A percentile compares a stretch with the other conserved stretches of the same genome.
Conservation (phyloP, 2,329 filamentous ascomycete species). For the Arthrocladium fulminans region DNA sequence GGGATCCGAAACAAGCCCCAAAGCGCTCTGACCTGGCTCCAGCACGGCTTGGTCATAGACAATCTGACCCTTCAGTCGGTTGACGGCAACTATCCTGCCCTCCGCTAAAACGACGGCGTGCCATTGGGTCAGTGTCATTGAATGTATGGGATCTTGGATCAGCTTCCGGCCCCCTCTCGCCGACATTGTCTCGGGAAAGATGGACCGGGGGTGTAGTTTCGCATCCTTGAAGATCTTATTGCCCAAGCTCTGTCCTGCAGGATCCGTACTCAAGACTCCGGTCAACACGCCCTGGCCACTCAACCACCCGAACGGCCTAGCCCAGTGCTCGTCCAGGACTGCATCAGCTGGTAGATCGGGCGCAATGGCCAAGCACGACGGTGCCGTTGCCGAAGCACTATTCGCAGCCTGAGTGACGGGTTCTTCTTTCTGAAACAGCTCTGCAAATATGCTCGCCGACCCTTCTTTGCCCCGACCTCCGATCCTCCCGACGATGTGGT, state of each 20-base stretch:
- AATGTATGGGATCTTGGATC: constrained; percentile 63
- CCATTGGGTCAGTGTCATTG: constrained; percentile 84
- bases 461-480: constrained; percentile 66
- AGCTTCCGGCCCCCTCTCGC: constrained; percentile 56
- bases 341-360: constrained; percentile 55
- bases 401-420: constrained; percentile 67
- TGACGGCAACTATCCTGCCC: constrained; percentile 72
- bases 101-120: constrained; percentile 80
- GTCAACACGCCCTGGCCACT: constrained; percentile 79
- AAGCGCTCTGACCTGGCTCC: constrained; percentile 64
- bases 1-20: constrained; percentile 80
- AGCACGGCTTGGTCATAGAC: constrained; percentile 84
- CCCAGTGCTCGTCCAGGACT: constrained; percentile 43
- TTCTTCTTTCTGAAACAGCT: constrained; percentile 78
- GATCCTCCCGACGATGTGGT: constrained; percentile 72
- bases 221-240: constrained; percentile 68
- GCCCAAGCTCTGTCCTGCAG: constrained; percentile 57
- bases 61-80: constrained; percentile 73
- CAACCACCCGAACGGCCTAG: constrained; percentile 77
- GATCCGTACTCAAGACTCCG: constrained; percentile 61
- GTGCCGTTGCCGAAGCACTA: constrained; percentile 48
- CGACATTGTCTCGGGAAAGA: constrained; percentile 61
- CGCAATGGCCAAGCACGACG: constrained; percentile 64
- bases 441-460: constrained; percentile 74
- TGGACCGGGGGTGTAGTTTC: constrained; percentile 64